Conservation (phyloP, 2,329 filamentous ascomycete genomes). For the Botrytis aclada region DNA sequence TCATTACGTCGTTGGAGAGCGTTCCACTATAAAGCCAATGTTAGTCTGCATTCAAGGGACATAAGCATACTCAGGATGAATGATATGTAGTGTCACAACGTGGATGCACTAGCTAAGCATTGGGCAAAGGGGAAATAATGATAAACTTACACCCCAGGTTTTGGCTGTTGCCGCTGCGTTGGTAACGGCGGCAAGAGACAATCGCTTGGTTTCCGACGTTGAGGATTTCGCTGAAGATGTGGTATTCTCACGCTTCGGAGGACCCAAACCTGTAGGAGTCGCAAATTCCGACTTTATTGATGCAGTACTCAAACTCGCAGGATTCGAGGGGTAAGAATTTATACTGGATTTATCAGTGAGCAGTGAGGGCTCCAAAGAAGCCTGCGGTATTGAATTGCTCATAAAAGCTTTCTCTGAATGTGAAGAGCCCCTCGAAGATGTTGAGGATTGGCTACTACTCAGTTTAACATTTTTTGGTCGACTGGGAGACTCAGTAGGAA, state of each 20-base stretch:
- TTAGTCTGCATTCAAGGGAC: neutral
- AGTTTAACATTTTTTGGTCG: conserved; percentile 42
- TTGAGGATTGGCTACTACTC: conserved; percentile 48
- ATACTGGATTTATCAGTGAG: conserved; percentile 18
- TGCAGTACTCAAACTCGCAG: conserved; percentile 38
- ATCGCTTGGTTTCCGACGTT: conserved; percentile 43
- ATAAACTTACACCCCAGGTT: conserved; percentile 48
- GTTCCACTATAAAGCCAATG: conserved; percentile 41
- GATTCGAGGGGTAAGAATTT: conserved; percentile 35
- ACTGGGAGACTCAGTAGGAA: conserved; percentile 45
- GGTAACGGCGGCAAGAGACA: conserved; percentile 53
- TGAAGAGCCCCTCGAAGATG: conserved; percentile 43
- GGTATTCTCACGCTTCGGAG: conserved; percentile 37
- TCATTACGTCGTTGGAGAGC: conserved; percentile 50
- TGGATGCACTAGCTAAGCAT: neutral
- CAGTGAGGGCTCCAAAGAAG: conserved; percentile 24
- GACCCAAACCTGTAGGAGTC: conserved; percentile 43
- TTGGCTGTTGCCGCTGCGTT: conserved; percentile 55
- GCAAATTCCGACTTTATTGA: conserved; percentile 43
- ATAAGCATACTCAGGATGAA: neutral
- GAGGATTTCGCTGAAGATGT: conserved; percentile 34
- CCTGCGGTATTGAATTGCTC: conserved; percentile 36
- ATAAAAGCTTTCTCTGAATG: conserved; percentile 42
- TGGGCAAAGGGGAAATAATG: neutral
- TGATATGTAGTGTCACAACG: neutral